Evolutionary conservation across 208 protist species (phyloP).

Genomic region (Acanthamoeba royreba): DNA sequence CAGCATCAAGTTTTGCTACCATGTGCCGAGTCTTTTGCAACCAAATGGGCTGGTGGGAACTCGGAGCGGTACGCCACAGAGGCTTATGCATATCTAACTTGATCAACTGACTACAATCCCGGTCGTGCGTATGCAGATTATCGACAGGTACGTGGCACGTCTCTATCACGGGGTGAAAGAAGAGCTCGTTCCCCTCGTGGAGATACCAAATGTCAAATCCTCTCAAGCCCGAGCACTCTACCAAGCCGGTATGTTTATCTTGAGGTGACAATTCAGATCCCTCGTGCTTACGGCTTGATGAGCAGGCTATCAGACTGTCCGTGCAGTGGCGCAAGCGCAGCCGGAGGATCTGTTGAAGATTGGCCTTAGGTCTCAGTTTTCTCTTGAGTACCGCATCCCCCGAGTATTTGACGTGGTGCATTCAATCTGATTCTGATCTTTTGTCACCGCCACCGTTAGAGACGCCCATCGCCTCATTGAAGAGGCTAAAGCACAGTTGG

Average conservation of each 20-base stretch:
- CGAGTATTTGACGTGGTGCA: too few relatives aligned
- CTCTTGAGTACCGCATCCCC: not conserved
- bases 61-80: too few relatives aligned
- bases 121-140: not conserved
- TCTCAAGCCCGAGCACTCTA: not conserved
- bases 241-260: not conserved
- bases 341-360: not conserved
- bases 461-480: not conserved
- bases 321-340: not conserved
- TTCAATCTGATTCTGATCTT: not conserved
- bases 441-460: not conserved
- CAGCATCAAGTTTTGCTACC: not conserved
- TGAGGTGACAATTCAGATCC: too few relatives aligned
- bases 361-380: not conserved
- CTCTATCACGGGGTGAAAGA: not conserved
- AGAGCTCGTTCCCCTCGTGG: not conserved
- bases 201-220: not conserved
- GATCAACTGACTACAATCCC: too few relatives aligned
- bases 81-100: too few relatives aligned
- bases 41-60: not conserved
- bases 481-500: not conserved
- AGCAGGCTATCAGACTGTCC: not conserved
- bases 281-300: too few relatives aligned
- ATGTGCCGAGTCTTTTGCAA: not conserved
- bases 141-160: not conserved